Evolutionary conservation across 345 rosid genomes (phyloP).

Genomic region (Lepidium didymum): DNA sequence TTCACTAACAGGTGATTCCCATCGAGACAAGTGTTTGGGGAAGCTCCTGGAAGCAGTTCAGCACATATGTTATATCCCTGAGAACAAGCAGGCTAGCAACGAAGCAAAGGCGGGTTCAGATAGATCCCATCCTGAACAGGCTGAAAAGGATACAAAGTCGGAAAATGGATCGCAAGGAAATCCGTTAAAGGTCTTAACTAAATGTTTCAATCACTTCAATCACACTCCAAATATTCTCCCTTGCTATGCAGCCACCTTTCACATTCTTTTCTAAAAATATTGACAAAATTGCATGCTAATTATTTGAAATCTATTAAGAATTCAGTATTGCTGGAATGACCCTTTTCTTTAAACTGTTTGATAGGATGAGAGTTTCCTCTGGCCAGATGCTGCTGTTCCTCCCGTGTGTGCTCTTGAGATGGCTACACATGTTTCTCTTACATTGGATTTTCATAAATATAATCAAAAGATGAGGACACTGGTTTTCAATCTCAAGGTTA

Average conservation of each 20-base stretch:
- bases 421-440: constrained; percentile 64
- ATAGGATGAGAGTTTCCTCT: constrained; percentile 54
- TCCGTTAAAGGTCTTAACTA: constrained; percentile 35
- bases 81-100: constrained; percentile 29
- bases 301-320: neutral
- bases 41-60: constrained; percentile 79
- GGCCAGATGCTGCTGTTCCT: constrained; percentile 90
- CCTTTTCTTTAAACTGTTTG: neutral
- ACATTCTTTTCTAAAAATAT: neutral
- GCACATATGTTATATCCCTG: constrained; percentile 48
- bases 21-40: constrained; percentile 85
- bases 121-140: constrained; percentile 24
- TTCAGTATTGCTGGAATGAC: constrained; percentile 1
- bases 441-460: constrained; percentile 75
- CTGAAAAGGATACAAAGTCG: constrained; percentile 19
- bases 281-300: neutral
- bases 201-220: neutral
- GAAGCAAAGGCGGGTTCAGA: constrained; percentile 38
- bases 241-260: neutral
- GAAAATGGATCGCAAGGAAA: constrained; percentile 44
- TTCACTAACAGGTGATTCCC: constrained; percentile 64
- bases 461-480: constrained; percentile 84
- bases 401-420: constrained; percentile 77
- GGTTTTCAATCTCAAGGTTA: constrained; percentile 81
- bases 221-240: neutral